Conservation (phyloP, 2,329 filamentous ascomycete genomes). For the Epichloe scottii region DNA sequence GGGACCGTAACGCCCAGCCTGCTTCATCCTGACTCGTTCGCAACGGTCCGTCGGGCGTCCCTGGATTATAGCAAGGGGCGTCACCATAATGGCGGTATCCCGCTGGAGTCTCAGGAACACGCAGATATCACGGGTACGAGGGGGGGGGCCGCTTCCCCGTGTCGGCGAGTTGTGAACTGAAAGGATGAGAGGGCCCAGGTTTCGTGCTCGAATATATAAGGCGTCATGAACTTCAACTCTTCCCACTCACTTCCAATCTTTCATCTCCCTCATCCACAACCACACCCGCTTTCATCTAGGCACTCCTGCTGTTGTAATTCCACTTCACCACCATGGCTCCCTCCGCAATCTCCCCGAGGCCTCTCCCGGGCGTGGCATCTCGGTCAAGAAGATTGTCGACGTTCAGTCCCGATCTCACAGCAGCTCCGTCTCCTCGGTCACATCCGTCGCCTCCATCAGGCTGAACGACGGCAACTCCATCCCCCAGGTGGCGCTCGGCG, state of each 20-base stretch:
- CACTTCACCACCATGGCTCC: slow-evolving; percentile 21
- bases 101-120: not conserved
- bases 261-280: not conserved
- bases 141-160: not conserved
- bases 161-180: not conserved
- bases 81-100: not conserved
- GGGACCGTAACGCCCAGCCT: not conserved
- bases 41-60: not conserved
- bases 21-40: slow-evolving; percentile 2
- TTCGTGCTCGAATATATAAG: slow-evolving; percentile 1
- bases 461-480: slow-evolving; percentile 62
- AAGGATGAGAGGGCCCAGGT: not conserved
- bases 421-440: slow-evolving; percentile 14
- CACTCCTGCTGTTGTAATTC: too few species aligned
- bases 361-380: slow-evolving; percentile 19
- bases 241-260: not conserved
- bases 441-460: slow-evolving; percentile 34
- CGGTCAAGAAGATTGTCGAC: slow-evolving; percentile 15
- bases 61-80: not conserved
- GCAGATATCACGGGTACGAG: not conserved
- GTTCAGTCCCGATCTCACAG: slow-evolving; percentile 13
- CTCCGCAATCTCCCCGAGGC: slow-evolving; percentile 23
- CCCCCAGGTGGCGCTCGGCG: slow-evolving; percentile 38
- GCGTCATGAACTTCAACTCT: not conserved
- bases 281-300: too few species aligned